Percentiles rank a stretch among this genome's conserved stretches.
These are phyloP conservation scores for Myrmaecium sp. DNA, from an alignment of 2,329 filamentous ascomycete species.

Conservation along the genomic window DNA sequence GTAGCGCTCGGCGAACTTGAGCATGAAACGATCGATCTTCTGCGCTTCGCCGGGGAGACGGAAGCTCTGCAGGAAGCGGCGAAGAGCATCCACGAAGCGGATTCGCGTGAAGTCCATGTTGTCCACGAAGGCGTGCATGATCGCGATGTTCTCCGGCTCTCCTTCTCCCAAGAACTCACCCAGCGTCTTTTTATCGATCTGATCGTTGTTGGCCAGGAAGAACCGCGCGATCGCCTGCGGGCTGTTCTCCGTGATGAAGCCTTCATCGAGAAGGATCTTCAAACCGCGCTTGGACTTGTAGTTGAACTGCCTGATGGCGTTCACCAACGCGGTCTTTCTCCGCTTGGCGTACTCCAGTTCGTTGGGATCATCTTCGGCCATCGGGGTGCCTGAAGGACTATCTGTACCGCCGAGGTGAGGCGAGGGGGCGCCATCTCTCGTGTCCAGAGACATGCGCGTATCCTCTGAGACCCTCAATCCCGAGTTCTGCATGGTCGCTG, in stretches of 20 bases:
- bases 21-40: constrained; percentile 98
- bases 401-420: constrained; percentile 36
- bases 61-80: constrained; percentile 87
- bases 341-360: constrained; percentile 93
- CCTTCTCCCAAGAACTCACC: constrained; percentile 92
- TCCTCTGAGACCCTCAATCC: constrained; percentile 37
- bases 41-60: constrained; percentile 89
- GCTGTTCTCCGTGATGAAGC: constrained; percentile 67
- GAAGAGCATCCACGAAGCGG: constrained; percentile 80
- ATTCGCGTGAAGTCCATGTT: constrained; percentile 83
- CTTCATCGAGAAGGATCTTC: constrained; percentile 65
- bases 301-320: constrained; percentile 84
- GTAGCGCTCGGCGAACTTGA: constrained; percentile 96
- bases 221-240: constrained; percentile 76
- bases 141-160: constrained; percentile 81
- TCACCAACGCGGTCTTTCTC: constrained; percentile 77
- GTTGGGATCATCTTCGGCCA: constrained; percentile 70
- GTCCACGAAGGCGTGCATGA: constrained; percentile 97
- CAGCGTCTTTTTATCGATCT: constrained; percentile 77
- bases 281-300: constrained; percentile 94
- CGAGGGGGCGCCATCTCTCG: constrained; percentile 38
- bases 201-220: constrained; percentile 61
- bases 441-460: constrained; percentile 61
- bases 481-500: constrained; percentile 22
- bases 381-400: constrained; percentile 27